phyloP scores from a whole-genome alignment of 371 early-diverging fungal genomes.

The Mortierella sp. region DNA sequence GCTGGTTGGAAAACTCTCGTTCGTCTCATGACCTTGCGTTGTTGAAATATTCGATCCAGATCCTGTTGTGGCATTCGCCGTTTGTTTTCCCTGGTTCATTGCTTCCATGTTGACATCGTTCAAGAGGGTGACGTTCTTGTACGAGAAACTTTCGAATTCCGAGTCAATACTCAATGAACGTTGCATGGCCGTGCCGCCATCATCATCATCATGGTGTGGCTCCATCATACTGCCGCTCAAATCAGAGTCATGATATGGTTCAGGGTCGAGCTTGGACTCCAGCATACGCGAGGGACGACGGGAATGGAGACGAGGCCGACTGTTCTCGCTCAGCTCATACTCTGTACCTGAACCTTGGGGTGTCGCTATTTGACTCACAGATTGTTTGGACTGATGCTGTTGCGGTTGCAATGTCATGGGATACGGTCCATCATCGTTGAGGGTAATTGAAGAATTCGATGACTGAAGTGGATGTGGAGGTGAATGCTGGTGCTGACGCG shows the following conservation, averaged over 20 bases:
- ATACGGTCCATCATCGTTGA: neutral
- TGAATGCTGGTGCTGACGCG: slow-evolving; percentile 13
- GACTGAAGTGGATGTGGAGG: neutral
- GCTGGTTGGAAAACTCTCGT: neutral
- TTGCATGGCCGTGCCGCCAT: slow-evolving; percentile 24
- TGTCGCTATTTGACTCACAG: neutral
- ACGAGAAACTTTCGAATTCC: slow-evolving; percentile 67
- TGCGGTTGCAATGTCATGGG: neutral
- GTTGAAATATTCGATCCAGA: neutral
- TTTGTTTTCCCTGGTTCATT: slow-evolving; percentile 34
- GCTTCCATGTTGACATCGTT: slow-evolving; percentile 55
- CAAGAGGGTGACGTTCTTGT: slow-evolving; percentile 62
- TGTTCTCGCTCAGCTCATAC: neutral
- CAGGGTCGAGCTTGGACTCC: slow-evolving; percentile 1
- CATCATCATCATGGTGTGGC: slow-evolving; percentile 11
- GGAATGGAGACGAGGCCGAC: slow-evolving; percentile 5
- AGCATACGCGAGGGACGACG: slow-evolving; percentile 25
- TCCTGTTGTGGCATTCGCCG: neutral
- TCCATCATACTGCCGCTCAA: slow-evolving; percentile 2
- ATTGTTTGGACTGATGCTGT: slow-evolving; percentile 5
- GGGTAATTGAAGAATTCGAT: neutral
- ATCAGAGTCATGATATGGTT: slow-evolving; percentile 14
- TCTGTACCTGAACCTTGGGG: neutral
- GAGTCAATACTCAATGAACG: slow-evolving; percentile 56
- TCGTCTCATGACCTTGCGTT: slow-evolving; percentile 6